Evolutionary conservation across 1,139 yeast genomes (phyloP).

Genomic region (Suhomyces chickasaworum): DNA sequence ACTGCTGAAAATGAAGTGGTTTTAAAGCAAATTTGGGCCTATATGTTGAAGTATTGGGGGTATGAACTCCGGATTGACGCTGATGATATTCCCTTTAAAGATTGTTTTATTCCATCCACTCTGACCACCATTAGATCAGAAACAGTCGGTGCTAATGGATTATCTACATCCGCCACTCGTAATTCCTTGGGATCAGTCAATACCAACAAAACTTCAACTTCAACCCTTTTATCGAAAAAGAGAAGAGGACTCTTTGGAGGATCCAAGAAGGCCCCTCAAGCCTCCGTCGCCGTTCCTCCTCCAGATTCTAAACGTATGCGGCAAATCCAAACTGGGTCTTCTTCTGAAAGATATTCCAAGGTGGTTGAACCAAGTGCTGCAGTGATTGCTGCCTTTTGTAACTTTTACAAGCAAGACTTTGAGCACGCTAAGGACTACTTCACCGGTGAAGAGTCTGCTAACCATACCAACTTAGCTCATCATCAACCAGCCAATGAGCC

Average conservation of each 20-base stretch:
- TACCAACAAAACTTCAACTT: slow-evolving; percentile 28
- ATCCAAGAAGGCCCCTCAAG: slow-evolving; percentile 12
- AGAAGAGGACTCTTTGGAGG: slow-evolving; percentile 19
- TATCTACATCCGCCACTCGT: slow-evolving; percentile 31
- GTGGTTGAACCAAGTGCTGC: slow-evolving; percentile 30
- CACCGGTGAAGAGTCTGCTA: slow-evolving; percentile 8
- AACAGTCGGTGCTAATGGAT: slow-evolving; percentile 21
- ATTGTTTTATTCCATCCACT: slow-evolving; percentile 39
- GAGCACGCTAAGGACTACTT: slow-evolving; percentile 28
- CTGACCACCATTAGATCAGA: slow-evolving; percentile 14
- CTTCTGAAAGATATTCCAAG: slow-evolving; percentile 32
- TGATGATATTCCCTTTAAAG: slow-evolving; percentile 36
- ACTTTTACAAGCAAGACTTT: slow-evolving; percentile 28
- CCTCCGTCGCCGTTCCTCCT: slow-evolving; percentile 17
- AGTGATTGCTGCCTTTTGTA: slow-evolving; percentile 25
- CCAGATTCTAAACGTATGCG: slow-evolving; percentile 29
- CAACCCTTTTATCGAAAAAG: slow-evolving; percentile 15
- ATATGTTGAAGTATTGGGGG: slow-evolving; percentile 62
- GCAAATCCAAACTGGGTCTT: slow-evolving; percentile 34
- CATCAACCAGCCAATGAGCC: background rate
- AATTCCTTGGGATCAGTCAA: slow-evolving; percentile 31
- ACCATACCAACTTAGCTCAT: background rate
- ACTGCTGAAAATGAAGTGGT: slow-evolving; percentile 63
- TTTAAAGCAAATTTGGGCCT: slow-evolving; percentile 77
- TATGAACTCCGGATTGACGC: slow-evolving; percentile 48